Evolutionary conservation across 345 rosid genomes (phyloP).

Genomic region (Citrus unshiu): DNA sequence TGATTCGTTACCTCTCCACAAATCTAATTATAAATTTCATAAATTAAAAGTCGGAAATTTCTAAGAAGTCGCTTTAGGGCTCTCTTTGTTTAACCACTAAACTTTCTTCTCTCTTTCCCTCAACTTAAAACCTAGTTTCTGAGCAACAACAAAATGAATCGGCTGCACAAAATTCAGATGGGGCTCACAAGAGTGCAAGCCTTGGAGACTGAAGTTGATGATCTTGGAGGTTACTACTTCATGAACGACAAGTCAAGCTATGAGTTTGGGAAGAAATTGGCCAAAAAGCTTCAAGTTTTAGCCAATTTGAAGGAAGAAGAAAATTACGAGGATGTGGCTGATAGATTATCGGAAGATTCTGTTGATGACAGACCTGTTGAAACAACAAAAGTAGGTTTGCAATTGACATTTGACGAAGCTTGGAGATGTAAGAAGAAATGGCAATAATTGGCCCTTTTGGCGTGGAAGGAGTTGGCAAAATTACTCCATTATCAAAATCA

Average conservation of each 20-base stretch:
- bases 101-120: too few relatives aligned
- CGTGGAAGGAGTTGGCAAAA: too few relatives aligned
- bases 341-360: neutral
- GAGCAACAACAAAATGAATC: neutral
- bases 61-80: too few relatives aligned
- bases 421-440: too few relatives aligned
- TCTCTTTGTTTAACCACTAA: too few relatives aligned
- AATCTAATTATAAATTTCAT: too few relatives aligned
- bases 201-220: neutral
- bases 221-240: neutral
- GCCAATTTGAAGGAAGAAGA: neutral
- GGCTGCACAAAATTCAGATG: neutral
- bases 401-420: too few relatives aligned
- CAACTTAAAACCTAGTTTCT: too few relatives aligned
- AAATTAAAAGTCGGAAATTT: too few relatives aligned
- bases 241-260: neutral
- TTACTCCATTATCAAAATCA: too few relatives aligned
- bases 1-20: too few relatives aligned
- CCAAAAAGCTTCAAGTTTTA: neutral
- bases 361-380: neutral
- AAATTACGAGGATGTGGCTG: neutral
- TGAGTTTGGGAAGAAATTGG: neutral
- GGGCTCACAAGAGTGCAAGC: neutral
- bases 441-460: too few relatives aligned
- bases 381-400: neutral